These are phyloP conservation scores for Nyctanthes arbortristis DNA, from an alignment of 257 asterid genomes.

Conservation along the genomic window DNA sequence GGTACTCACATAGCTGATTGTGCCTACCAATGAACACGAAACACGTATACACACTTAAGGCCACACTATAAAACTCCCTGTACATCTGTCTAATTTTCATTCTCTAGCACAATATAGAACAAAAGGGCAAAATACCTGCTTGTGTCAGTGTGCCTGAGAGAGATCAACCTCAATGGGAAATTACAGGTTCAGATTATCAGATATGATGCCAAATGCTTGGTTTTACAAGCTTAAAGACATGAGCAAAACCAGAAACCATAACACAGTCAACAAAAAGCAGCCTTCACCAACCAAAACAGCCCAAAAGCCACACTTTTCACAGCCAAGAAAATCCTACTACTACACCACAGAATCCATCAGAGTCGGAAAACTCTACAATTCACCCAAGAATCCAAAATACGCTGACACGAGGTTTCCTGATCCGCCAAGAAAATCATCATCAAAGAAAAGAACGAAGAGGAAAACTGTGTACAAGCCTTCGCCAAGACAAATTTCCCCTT, in stretches of 20 bases:
- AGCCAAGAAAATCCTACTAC: slow-evolving; percentile 50
- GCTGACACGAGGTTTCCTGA: slow-evolving; percentile 43
- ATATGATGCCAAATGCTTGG: slow-evolving; percentile 97
- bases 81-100: neutral
- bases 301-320: slow-evolving; percentile 28
- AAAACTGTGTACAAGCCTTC: slow-evolving; percentile 78
- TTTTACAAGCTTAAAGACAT: slow-evolving; percentile 88
- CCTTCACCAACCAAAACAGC: slow-evolving; percentile 25
- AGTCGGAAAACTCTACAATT: slow-evolving; percentile 19
- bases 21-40: neutral
- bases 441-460: slow-evolving; percentile 48
- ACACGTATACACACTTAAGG: neutral
- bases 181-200: slow-evolving; percentile 72
- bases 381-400: slow-evolving; percentile 33
- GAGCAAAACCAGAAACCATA: slow-evolving; percentile 58
- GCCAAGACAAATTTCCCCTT: slow-evolving; percentile 34
- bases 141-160: neutral
- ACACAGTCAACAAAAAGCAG: slow-evolving; percentile 37
- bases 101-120: neutral
- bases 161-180: slow-evolving; percentile 58
- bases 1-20: neutral
- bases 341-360: slow-evolving; percentile 40
- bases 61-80: slow-evolving; percentile 17
- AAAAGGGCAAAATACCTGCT: neutral
- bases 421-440: slow-evolving; percentile 59